Evolutionary conservation across 441 rosid species (phyloP).

Genomic region (Eruca vesicaria): DNA sequence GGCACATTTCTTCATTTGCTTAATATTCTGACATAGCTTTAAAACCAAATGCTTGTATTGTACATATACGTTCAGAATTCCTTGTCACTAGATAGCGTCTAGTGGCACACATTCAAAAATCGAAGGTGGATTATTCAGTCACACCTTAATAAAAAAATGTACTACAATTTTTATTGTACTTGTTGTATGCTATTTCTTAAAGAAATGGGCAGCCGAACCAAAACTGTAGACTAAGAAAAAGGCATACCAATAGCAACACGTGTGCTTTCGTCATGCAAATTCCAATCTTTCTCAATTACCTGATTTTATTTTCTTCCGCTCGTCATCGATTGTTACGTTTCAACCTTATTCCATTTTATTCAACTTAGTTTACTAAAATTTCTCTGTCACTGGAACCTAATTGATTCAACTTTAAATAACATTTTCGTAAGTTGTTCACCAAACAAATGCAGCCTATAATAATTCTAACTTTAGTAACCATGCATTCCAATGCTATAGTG

Average conservation of each 20-base stretch:
- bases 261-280: constrained; percentile 29
- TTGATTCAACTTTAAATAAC: constrained; percentile 16
- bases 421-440: constrained; percentile 34
- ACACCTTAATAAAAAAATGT: background rate
- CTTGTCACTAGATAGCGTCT: background rate
- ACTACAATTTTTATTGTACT: background rate
- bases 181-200: background rate
- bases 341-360: constrained; percentile 26
- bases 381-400: constrained; percentile 7
- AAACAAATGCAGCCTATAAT: constrained; percentile 27
- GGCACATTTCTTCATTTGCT: background rate
- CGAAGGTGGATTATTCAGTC: background rate
- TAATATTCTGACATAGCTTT: background rate
- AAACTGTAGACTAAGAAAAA: constrained; percentile 4
- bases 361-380: constrained; percentile 17
- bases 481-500: background rate
- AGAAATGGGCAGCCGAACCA: constrained; percentile 25
- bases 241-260: constrained; percentile 11
- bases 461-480: constrained; percentile 5
- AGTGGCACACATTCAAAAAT: background rate
- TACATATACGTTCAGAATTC: background rate
- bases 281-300: background rate
- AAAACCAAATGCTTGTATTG: background rate
- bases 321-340: constrained; percentile 25
- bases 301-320: background rate